Conservation (phyloP, 805 yeast genomes). For the Ogataea chonburiensis region DNA sequence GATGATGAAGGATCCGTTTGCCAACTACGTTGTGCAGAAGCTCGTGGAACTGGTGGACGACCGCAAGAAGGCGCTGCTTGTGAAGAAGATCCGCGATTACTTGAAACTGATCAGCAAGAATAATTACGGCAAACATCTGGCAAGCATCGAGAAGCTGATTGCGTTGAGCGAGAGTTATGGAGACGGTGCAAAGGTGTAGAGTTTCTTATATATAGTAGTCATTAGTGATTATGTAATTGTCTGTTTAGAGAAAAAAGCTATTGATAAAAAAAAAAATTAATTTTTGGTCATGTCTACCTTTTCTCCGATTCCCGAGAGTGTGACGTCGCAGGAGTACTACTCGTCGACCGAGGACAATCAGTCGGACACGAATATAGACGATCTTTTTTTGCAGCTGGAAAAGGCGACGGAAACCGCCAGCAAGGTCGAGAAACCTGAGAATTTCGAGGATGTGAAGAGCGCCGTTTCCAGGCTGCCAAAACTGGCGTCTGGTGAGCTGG, state of each 20-base stretch:
- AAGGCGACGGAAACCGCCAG: constrained; percentile 12
- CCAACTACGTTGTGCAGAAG: constrained; percentile 95
- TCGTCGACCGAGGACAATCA: constrained; percentile 15
- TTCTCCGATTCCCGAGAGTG: constrained; percentile 22
- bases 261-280: not conserved
- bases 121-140: constrained; percentile 77
- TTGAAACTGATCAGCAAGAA: constrained; percentile 69
- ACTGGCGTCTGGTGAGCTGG: constrained; percentile 34
- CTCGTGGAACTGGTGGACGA: constrained; percentile 79
- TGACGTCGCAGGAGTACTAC: constrained; percentile 15
- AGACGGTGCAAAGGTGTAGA: constrained; percentile 10
- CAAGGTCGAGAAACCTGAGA: constrained; percentile 26
- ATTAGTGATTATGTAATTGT: constrained; percentile 2
- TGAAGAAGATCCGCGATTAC: constrained; percentile 75
- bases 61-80: constrained; percentile 64
- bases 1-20: constrained; percentile 98
- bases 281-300: constrained; percentile 5
- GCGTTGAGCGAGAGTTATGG: constrained; percentile 48
- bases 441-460: constrained; percentile 29
- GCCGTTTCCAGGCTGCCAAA: constrained; percentile 34
- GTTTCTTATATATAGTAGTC: constrained; percentile 1
- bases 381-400: constrained; percentile 33
- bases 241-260: constrained; percentile 2
- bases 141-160: constrained; percentile 74
- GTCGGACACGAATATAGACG: constrained; percentile 28